These are phyloP conservation scores for Saturnispora sanitii DNA, from an alignment of 805 yeast species.

Conservation along the genomic window DNA sequence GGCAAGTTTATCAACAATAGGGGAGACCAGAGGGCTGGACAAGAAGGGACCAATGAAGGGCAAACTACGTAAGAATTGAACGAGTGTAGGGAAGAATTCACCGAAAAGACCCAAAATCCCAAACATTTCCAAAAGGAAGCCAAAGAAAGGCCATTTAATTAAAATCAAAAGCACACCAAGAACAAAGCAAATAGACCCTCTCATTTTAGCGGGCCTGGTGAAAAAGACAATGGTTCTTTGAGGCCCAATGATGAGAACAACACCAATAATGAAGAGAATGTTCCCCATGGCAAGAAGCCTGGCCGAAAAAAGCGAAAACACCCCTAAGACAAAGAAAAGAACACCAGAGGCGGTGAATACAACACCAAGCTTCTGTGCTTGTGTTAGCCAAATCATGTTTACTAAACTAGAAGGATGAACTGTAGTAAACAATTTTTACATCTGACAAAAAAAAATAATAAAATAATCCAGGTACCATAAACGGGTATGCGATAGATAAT, in stretches of 20 bases:
- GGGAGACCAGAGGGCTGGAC: constrained; percentile 75
- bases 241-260: constrained; percentile 78
- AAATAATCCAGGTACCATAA: no score
- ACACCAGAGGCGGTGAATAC: constrained; percentile 85
- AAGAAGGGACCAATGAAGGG: constrained; percentile 83
- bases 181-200: constrained; percentile 76
- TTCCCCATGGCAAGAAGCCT: constrained; percentile 88
- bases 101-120: constrained; percentile 88
- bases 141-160: constrained; percentile 67
- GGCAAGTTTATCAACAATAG: constrained; percentile 53
- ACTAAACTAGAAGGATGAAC: no score
- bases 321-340: constrained; percentile 69
- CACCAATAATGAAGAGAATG: constrained; percentile 68
- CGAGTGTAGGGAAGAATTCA: constrained; percentile 84
- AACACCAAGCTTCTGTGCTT: constrained; percentile 77
- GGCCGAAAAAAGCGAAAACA: constrained; percentile 78
- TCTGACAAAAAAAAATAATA: no score
- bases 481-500: no score
- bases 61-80: constrained; percentile 75
- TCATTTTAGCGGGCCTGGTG: constrained; percentile 74
- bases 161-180: constrained; percentile 71
- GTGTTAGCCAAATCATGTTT: constrained; percentile 62
- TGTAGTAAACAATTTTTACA: no score
- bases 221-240: constrained; percentile 75
- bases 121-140: constrained; percentile 73